Evolutionary conservation across 192 early-diverging fungal species (phyloP).

Genomic region (Coemansia sp.): DNA sequence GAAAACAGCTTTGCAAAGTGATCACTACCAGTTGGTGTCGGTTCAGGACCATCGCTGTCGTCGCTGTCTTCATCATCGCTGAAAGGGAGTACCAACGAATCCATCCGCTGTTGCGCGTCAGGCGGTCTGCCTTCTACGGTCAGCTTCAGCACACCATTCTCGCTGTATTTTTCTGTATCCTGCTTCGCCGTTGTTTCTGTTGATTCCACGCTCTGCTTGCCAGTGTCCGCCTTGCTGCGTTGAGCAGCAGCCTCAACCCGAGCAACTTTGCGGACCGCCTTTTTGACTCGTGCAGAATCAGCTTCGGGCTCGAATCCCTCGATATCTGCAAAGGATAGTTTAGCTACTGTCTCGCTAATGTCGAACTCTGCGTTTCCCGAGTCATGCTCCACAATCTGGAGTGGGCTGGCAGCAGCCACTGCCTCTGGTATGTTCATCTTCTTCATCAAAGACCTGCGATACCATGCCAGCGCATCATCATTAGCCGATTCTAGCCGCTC

Average conservation of each 20-base stretch:
- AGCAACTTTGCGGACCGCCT: slow-evolving; percentile 3
- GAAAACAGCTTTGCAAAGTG: slow-evolving; percentile 28
- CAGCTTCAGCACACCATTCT: neutral
- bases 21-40: slow-evolving; percentile 7
- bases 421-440: slow-evolving; percentile 37
- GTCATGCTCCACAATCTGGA: slow-evolving; percentile 36
- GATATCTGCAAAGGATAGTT: slow-evolving; percentile 48
- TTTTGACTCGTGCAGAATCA: slow-evolving; percentile 29
- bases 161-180: neutral
- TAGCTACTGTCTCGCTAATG: slow-evolving; percentile 17
- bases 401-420: slow-evolving; percentile 22
- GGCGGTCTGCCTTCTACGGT: slow-evolving; percentile 1
- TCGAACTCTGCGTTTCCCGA: slow-evolving; percentile 6
- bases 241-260: neutral
- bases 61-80: slow-evolving; percentile 4
- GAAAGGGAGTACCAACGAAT: neutral
- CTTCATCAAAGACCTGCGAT: slow-evolving; percentile 27
- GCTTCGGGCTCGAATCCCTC: slow-evolving; percentile 43
- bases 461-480: slow-evolving; percentile 19
- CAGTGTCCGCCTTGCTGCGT: neutral
- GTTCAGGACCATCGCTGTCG: slow-evolving; percentile 1
- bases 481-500: neutral
- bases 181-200: neutral
- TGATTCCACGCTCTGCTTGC: neutral
- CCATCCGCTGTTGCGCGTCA: neutral